phyloP scores from a whole-genome alignment of 352 stramenopile species.

The Phytophthora hybrid region DNA sequence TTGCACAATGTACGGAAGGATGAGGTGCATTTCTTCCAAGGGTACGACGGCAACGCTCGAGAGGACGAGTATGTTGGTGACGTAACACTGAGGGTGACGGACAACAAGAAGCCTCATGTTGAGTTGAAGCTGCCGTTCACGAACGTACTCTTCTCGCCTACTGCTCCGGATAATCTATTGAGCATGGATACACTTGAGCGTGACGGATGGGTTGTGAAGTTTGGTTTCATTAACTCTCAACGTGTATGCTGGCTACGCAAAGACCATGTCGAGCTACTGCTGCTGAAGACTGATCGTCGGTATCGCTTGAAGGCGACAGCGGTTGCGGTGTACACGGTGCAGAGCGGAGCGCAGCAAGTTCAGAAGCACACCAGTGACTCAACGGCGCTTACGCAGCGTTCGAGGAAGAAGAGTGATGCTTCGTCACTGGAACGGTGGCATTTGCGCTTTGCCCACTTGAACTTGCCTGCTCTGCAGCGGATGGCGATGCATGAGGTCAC shows the following conservation, averaged over 20 bases:
- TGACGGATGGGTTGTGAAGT: conserved; percentile 9
- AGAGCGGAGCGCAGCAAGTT: background rate
- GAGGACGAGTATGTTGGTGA: background rate
- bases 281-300: conserved; percentile 3
- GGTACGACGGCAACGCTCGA: background rate
- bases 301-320: conserved; percentile 12
- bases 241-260: conserved; percentile 14
- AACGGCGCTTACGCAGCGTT: background rate
- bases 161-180: conserved; percentile 16
- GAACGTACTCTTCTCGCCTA: conserved; percentile 4
- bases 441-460: conserved; percentile 11
- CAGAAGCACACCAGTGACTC: background rate
- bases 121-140: conserved; percentile 6
- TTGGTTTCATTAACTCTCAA: background rate
- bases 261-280: background rate
- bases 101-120: conserved; percentile 16
- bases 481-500: conserved; percentile 3
- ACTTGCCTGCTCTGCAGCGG: background rate
- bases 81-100: background rate
- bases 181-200: conserved; percentile 11
- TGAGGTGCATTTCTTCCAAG: background rate
- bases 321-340: background rate
- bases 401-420: background rate
- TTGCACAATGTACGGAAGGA: background rate
- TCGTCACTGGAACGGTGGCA: conserved; percentile 15